Base-by-base conservation (phyloP, 2,329 filamentous ascomycete species). In the Penicillium sp. region DNA sequence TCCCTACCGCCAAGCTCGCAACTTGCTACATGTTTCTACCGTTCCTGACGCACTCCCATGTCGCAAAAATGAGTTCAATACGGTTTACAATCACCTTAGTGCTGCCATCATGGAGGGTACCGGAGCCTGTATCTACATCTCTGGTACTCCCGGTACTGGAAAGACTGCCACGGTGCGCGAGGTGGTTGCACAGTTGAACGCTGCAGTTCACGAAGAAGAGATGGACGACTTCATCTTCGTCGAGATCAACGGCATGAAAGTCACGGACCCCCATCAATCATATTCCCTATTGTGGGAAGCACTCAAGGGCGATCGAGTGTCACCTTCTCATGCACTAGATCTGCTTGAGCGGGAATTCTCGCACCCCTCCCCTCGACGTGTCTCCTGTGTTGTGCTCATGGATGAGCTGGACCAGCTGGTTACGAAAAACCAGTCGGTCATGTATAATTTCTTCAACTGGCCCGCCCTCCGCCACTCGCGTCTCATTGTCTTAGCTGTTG, bases 371-470 rank as follows among this genome's bases (percentile, higher is more conserved):
- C 94, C 94, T 22, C 85, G 94, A 47, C 85, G 94, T 57, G 91
- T 96, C 5, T 94, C 95, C 1, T 97, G 93, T 69, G 94, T 99
- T 13, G 94, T 99, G 2, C 78, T 99, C 47, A 99, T 99, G 94
- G 94, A 99, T 68, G 94, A 99, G 75, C 82, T 99, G 45, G 94
- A 99, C 71, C 94, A 99, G 75, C 84, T 99, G 7, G 95, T 99
- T 5, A 99, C 94, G 11, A 94, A 93, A 69, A 97, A 96, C 67
- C 95, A 99, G 73, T 93, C 91, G n/a, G 94, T 99, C 75, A 99
- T 99, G 94, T 99, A 99, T 78, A 99, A 99, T 74, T 99, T 99
- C 75, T 99, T 99, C 83, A 99, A 99, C 70, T 99, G 94, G 94
- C 94, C 94, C 4, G 90, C 91, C 10, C 80, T 97, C 50, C 85